These are phyloP conservation scores for Marasmius fiardii DNA, from an alignment of 1,284 basidiomycete species.

Conservation along the genomic window DNA sequence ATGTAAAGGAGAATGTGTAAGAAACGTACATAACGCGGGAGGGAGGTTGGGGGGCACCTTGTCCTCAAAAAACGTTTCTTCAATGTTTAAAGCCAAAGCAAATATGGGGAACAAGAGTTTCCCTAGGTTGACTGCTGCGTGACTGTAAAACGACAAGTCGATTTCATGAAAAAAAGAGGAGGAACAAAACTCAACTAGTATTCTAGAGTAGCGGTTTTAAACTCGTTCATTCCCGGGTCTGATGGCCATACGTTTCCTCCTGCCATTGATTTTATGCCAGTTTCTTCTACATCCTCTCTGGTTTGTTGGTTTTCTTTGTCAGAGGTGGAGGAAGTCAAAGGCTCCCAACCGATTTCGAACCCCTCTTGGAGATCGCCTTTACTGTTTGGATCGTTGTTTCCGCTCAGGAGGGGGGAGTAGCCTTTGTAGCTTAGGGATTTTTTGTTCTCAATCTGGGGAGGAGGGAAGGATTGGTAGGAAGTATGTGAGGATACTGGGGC, in stretches of 20 bases:
- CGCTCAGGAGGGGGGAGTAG: constrained; percentile 60
- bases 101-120: constrained; percentile 78
- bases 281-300: constrained; percentile 33
- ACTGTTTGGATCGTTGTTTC: constrained; percentile 61
- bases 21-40: background rate
- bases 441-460: constrained; percentile 61
- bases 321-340: constrained; percentile 20
- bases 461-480: background rate
- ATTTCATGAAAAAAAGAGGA: background rate
- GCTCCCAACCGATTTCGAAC: constrained; percentile 73
- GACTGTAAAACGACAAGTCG: constrained; percentile 27
- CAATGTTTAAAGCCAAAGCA: constrained; percentile 75
- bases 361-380: constrained; percentile 79
- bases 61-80: constrained; percentile 76
- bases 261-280: constrained; percentile 31
- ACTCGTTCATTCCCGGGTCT: constrained; percentile 45
- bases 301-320: constrained; percentile 34
- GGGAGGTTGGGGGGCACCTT: too few species aligned
- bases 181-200: constrained; percentile 51
- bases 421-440: constrained; percentile 71
- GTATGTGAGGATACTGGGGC: constrained; percentile 9
- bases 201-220: constrained; percentile 47
- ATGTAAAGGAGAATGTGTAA: background rate
- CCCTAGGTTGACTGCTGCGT: constrained; percentile 52
- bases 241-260: constrained; percentile 68